Evolutionary conservation across 768 basidiomycete species (phyloP).

Genomic region (Arthromyces matolae): DNA sequence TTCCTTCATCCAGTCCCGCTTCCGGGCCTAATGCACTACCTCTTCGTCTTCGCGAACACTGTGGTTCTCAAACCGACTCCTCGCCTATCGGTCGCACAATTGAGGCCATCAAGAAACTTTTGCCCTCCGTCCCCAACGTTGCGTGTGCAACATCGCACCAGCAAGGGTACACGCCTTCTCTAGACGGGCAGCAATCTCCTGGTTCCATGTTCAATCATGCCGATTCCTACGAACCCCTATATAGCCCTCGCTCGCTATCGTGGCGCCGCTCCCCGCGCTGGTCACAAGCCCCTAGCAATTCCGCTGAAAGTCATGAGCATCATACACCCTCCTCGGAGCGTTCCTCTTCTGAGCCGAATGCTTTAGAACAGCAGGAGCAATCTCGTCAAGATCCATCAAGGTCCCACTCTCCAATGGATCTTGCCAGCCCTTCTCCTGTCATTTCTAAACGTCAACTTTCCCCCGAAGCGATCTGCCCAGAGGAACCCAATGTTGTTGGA

Average conservation of each 20-base stretch:
- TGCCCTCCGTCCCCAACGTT: constrained; percentile 24
- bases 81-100: constrained; percentile 24
- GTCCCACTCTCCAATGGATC: constrained; percentile 47
- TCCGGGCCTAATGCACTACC: constrained; percentile 22
- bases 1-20: constrained; percentile 25
- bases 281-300: constrained; percentile 1
- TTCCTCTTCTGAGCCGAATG: background rate
- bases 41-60: constrained; percentile 15
- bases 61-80: constrained; percentile 1
- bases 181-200: background rate
- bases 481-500: constrained; percentile 38
- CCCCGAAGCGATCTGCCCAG: constrained; percentile 10
- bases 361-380: background rate
- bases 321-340: background rate
- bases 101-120: constrained; percentile 28
- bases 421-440: constrained; percentile 37
- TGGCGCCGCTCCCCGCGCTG: constrained; percentile 4
- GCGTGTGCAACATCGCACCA: background rate
- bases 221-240: constrained; percentile 1
- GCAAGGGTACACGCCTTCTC: constrained; percentile 1
- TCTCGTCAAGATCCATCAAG: constrained; percentile 23
- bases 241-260: constrained; percentile 12
- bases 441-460: constrained; percentile 10
- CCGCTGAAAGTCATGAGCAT: background rate
- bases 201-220: background rate